These are phyloP conservation scores for Solanum peruvianum DNA, from an alignment of 257 asterid genomes.

Conservation along the genomic window DNA sequence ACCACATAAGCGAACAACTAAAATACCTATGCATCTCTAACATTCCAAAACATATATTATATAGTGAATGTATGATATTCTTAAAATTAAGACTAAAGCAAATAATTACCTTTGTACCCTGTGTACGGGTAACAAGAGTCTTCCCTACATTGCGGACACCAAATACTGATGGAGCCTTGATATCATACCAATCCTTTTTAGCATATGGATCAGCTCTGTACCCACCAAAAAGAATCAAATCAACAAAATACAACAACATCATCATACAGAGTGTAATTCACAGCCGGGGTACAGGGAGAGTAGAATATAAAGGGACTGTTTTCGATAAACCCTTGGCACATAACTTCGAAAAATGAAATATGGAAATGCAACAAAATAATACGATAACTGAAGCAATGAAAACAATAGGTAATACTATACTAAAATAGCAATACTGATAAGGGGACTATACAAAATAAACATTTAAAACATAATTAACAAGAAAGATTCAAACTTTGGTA, in stretches of 20 bases:
- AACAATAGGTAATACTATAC: neutral
- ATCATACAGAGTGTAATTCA: neutral
- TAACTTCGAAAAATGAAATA: neutral
- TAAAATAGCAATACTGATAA: neutral
- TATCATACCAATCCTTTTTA: neutral
- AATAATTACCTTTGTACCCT: neutral
- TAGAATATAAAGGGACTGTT: rapidly evolving
- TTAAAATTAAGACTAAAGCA: neutral
- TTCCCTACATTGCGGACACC: neutral
- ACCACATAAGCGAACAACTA: neutral
- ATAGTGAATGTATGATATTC: neutral
- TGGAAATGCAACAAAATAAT: neutral
- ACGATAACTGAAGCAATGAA: neutral
- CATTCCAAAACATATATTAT: neutral
- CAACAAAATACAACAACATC: neutral
- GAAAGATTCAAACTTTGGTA: neutral
- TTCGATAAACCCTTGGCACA: neutral
- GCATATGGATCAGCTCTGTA: neutral
- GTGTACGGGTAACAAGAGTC: neutral
- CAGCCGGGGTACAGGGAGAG: neutral
- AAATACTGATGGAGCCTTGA: neutral
- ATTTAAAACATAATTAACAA: neutral
- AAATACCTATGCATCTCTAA: neutral
- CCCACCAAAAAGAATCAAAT: neutral
- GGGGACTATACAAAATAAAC: neutral